Evolutionary conservation across 768 basidiomycete species (phyloP), one percentile per base, ranked within the genome.

Genomic region (Boletus speciosus): DNA sequence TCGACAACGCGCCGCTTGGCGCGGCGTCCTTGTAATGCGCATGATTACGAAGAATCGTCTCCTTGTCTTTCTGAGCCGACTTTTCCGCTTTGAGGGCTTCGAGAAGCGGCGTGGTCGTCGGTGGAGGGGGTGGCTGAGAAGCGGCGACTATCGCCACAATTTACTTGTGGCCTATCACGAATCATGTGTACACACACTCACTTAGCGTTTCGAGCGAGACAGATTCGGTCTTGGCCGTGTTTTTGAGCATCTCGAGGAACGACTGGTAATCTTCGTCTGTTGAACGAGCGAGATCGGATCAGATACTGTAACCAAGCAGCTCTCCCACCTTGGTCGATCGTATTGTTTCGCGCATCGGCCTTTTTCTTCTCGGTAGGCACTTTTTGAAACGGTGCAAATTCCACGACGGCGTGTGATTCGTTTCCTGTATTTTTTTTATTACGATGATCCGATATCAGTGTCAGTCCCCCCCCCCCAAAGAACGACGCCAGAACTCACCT

Each of bases 351-450:
- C 35, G 80, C 80, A 63, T 99, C 96, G 0, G 69, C 67, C 72
- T 96, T 98, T 69, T 84, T 85, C 70, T 88, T 84, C 56, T 79
- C 78, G 0, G 79, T 65, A 0, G 94, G 91, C 11, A 88, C 71
- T 66, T 93, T 97, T 69, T 93, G 94, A 58, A 88, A 91, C 5
- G 94, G 93, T 0, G 97, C 90, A 64, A 90, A 98, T 71, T 99
- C 96, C 7, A 99, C 93, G 5, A 97, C 77, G 1, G 91, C 94
- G 46, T 86, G 79, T 2, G 84, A 90, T 66, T 96, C 92, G 62
- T 86, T 88, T 15, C 96, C 96, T 96, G 23, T 25, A 19, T 19
- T 19, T 19, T 19, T 19, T 19, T 19, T 19, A 19, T 19, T 19
- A 19, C 19, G 19, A 19, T 19, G 19, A 19, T 19, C 29, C 40